Percentiles rank a stretch among this genome's conserved stretches.
Conservation (phyloP, 208 protist genomes). For the Trypanosomatidae sp. region DNA sequence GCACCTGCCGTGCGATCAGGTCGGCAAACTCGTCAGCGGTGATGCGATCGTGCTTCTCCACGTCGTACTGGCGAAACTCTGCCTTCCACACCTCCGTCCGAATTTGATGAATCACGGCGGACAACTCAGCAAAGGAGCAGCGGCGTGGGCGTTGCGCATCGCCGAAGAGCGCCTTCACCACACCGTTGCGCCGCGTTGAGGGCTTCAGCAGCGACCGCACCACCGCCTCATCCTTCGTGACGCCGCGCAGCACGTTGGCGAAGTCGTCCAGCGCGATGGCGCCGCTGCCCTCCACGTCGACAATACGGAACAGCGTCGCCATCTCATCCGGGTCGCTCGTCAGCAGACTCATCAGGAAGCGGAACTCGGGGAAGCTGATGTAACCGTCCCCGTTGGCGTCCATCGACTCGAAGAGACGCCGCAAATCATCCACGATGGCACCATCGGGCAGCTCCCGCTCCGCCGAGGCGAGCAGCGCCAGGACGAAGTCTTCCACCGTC, state of each 20-base stretch:
- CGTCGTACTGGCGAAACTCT: slow-evolving; percentile 80
- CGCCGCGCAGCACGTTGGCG: slow-evolving; percentile 62
- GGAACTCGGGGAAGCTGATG: slow-evolving; percentile 83
- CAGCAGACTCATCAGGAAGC: slow-evolving; percentile 78
- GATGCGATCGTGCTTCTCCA: slow-evolving; percentile 44
- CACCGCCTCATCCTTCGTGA: slow-evolving; percentile 57
- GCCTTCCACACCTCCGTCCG: slow-evolving; percentile 75
- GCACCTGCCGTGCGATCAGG: slow-evolving; percentile 74
- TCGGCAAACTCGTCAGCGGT: slow-evolving; percentile 69
- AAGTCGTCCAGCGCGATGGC: slow-evolving; percentile 68
- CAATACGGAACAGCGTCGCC: slow-evolving; percentile 56
- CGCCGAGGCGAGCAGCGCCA: slow-evolving; percentile 60
- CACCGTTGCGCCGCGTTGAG: slow-evolving; percentile 44
- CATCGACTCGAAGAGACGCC: slow-evolving; percentile 54
- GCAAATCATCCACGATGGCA: slow-evolving; percentile 15
- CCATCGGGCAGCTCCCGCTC: slow-evolving; percentile 34
- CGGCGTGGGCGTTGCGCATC: slow-evolving; percentile 23
- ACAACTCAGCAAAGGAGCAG: slow-evolving; percentile 55
- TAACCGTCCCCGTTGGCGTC: slow-evolving; percentile 79
- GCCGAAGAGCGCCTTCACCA: slow-evolving; percentile 70
- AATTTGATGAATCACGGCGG: slow-evolving; percentile 45
- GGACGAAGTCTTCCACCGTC: slow-evolving; percentile 87
- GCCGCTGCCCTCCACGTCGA: slow-evolving; percentile 54
- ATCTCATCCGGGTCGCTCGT: slow-evolving; percentile 56
- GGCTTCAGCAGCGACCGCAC: slow-evolving; percentile 42